Percentiles rank a stretch among this genome's conserved stretches.
Evolutionary conservation across 345 rosid genomes (phyloP).

Genomic region (Triadica sebifera): DNA sequence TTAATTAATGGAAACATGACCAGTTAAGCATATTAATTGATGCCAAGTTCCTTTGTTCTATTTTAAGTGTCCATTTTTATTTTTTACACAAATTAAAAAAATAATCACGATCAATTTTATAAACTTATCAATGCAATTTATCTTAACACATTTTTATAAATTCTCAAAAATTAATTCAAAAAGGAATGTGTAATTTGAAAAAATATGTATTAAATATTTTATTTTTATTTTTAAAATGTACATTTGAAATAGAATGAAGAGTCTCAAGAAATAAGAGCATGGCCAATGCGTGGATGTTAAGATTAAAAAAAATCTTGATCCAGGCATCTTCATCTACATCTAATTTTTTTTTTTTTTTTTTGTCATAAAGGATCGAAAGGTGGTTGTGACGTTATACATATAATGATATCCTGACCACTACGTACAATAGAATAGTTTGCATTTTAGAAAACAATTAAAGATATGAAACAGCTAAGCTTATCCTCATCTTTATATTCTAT

Average conservation of each 20-base stretch:
- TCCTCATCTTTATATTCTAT: conserved; percentile 1
- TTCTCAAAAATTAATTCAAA: too few species aligned
- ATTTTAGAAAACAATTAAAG: neutral
- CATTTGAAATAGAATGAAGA: too few species aligned
- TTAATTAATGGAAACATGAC: neutral
- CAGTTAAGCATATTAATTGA: neutral
- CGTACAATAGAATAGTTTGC: neutral
- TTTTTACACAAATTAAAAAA: too few species aligned
- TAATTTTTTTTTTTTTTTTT: neutral
- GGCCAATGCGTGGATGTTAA: neutral
- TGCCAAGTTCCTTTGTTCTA: too few species aligned
- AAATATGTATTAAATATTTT: too few species aligned
- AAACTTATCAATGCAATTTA: too few species aligned
- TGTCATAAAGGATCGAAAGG: neutral
- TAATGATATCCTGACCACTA: neutral
- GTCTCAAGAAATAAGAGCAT: neutral
- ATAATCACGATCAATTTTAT: too few species aligned
- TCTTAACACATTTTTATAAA: too few species aligned
- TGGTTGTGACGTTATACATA: neutral
- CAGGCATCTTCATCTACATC: neutral
- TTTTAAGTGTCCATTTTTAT: too few species aligned
- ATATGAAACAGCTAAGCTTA: conserved; percentile 26
- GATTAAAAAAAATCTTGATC: neutral
- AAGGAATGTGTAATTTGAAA: too few species aligned
- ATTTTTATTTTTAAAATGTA: too few species aligned